Conservation (phyloP, 2,329 filamentous ascomycete genomes). For the Helicocarpus griseus region DNA sequence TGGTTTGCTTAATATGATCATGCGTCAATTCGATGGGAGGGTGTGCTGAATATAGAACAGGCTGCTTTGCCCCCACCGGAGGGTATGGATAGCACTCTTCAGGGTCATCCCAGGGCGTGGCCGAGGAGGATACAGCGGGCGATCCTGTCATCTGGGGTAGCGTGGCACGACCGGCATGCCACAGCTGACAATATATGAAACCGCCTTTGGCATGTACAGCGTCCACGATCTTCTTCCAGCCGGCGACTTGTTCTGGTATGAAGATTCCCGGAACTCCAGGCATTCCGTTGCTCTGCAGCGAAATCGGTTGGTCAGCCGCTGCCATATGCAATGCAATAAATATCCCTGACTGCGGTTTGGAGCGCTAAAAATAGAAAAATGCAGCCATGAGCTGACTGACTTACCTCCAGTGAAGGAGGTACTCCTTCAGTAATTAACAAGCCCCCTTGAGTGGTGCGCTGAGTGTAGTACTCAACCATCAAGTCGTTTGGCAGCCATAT, state of each 20-base stretch:
- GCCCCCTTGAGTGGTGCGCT: conserved; percentile 29
- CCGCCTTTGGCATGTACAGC: conserved; percentile 43
- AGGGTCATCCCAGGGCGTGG: conserved; percentile 37
- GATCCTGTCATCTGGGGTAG: conserved; percentile 32
- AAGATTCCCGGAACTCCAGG: conserved; percentile 28
- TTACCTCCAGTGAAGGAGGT: conserved; percentile 30
- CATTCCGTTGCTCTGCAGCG: conserved; percentile 28
- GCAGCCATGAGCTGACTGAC: too few species aligned
- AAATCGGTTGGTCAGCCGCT: not conserved
- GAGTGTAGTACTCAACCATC: conserved; percentile 31
- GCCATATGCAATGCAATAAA: conserved; percentile 19
- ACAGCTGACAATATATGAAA: conserved; percentile 34
- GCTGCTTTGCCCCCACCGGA: conserved; percentile 25
- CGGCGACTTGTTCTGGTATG: conserved; percentile 33
- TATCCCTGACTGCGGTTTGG: not conserved
- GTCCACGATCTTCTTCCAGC: conserved; percentile 43
- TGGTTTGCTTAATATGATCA: conserved; percentile 36
- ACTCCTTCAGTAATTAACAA: conserved; percentile 30
- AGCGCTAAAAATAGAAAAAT: not conserved
- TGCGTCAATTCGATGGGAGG: conserved; percentile 37
- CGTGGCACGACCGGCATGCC: conserved; percentile 41
- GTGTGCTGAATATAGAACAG: conserved; percentile 33
- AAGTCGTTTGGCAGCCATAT: conserved; percentile 40
- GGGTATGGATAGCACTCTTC: conserved; percentile 35
- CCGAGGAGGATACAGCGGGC: conserved; percentile 30